These are phyloP conservation scores for Mucor irregularis DNA, from an alignment of 371 early-diverging fungal species.

Conservation along the genomic window DNA sequence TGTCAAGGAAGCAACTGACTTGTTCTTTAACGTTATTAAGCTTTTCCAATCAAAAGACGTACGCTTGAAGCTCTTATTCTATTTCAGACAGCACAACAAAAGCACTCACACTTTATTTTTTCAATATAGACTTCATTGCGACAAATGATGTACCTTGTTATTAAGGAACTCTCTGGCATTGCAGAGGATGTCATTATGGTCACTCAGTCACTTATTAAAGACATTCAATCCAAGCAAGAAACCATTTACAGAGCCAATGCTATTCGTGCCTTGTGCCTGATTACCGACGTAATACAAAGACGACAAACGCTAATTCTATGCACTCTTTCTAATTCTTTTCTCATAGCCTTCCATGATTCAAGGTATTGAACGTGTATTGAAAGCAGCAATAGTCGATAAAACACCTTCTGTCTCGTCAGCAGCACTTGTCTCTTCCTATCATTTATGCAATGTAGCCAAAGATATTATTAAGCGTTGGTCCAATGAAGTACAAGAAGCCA, in stretches of 20 bases:
- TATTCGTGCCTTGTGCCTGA: conserved; percentile 93
- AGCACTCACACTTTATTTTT: neutral
- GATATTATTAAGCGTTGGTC: conserved; percentile 89
- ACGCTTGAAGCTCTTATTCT: conserved; percentile 28
- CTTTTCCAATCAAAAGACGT: conserved; percentile 97
- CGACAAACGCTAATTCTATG: neutral
- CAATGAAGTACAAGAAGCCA: conserved; percentile 88
- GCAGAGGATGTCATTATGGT: conserved; percentile 98
- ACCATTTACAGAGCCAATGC: conserved; percentile 94
- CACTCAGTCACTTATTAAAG: conserved; percentile 93
- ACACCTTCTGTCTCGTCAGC: conserved; percentile 88
- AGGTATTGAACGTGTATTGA: conserved; percentile 94
- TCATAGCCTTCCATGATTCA: conserved; percentile 88
- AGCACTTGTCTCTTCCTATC: conserved; percentile 93
- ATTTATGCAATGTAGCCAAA: conserved; percentile 79
- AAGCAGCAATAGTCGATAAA: conserved; percentile 97
- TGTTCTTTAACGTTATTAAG: conserved; percentile 98
- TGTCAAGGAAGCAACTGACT: conserved; percentile 93
- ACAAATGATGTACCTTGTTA: conserved; percentile 95
- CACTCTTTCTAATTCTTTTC: neutral
- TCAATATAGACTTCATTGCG: conserved; percentile 76
- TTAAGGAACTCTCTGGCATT: conserved; percentile 91
- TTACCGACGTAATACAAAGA: conserved; percentile 78
- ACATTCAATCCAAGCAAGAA: conserved; percentile 92
- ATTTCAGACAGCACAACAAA: no score